phyloP scores from a whole-genome alignment of 352 stramenopile species.

The Pelagophyceae sp. region DNA sequence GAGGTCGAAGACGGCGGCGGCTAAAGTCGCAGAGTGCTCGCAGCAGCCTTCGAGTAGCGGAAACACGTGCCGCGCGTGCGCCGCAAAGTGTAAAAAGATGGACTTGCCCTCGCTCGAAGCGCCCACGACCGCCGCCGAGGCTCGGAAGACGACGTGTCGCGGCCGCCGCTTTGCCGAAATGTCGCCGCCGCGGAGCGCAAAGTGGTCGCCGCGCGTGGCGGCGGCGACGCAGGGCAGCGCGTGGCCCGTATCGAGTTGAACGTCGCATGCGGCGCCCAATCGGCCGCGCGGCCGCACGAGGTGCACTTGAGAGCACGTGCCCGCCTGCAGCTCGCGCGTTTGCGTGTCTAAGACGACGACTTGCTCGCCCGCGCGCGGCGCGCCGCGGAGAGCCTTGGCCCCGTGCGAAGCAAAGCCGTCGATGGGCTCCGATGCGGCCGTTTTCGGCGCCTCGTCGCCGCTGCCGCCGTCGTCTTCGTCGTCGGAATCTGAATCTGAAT shows the following conservation, averaged over 20 bases:
- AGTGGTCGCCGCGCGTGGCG: too few species aligned
- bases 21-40: background rate
- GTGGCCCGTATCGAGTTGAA: background rate
- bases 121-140: background rate
- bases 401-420: background rate
- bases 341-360: background rate
- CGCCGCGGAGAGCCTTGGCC: background rate
- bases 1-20: background rate
- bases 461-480: background rate
- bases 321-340: background rate
- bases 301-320: background rate
- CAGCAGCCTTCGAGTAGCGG: background rate
- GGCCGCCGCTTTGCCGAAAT: background rate
- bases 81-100: background rate
- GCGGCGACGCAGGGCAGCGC: too few species aligned
- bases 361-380: background rate
- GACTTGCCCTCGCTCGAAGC: background rate
- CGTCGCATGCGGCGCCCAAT: background rate
- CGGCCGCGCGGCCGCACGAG: background rate
- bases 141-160: background rate
- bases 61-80: background rate
- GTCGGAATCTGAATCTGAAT: background rate
- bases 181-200: background rate
- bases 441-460: background rate
- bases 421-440: background rate